These are phyloP conservation scores for Pyrenula massariospora DNA, from an alignment of 495 filamentous ascomycete species.

Conservation along the genomic window DNA sequence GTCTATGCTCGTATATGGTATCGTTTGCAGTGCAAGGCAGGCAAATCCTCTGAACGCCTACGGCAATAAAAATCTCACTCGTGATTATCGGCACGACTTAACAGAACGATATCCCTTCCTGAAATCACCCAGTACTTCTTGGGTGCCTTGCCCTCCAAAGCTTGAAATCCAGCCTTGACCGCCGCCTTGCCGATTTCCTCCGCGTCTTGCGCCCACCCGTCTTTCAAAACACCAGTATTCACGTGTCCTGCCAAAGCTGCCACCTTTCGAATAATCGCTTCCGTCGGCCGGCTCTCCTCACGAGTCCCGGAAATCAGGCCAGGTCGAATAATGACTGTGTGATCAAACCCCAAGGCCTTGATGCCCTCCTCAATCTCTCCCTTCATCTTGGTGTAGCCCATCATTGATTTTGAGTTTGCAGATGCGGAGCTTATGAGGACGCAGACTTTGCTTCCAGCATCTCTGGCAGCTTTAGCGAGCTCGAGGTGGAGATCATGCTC, in stretches of 20 bases:
- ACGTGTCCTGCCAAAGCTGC: slow-evolving; percentile 39
- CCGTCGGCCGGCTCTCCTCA: slow-evolving; percentile 38
- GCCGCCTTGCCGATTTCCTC: slow-evolving; percentile 65
- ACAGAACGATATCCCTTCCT: slow-evolving; percentile 24
- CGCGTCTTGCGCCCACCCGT: slow-evolving; percentile 62
- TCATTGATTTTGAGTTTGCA: slow-evolving; percentile 28
- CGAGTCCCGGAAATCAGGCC: slow-evolving; percentile 64
- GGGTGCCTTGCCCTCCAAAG: slow-evolving; percentile 32
- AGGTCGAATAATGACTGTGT: slow-evolving; percentile 61
- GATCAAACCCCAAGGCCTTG: slow-evolving; percentile 56
- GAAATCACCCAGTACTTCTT: slow-evolving; percentile 31
- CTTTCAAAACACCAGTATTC: slow-evolving; percentile 39
- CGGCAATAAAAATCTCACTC: slow-evolving; percentile 8
- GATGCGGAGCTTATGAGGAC: slow-evolving; percentile 47
- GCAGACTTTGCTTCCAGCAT: slow-evolving; percentile 50
- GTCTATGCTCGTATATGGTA: too few species aligned
- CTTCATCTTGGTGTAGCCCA: slow-evolving; percentile 66
- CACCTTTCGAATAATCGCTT: slow-evolving; percentile 30
- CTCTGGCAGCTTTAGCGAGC: slow-evolving; percentile 52
- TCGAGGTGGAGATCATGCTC: slow-evolving; percentile 66
- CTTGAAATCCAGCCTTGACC: slow-evolving; percentile 38
- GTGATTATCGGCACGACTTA: slow-evolving; percentile 5
- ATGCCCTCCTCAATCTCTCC: slow-evolving; percentile 68
- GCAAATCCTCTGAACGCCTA: too few species aligned
- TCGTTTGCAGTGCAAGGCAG: too few species aligned